Conservation (phyloP, 148 eudicot genomes). For the Oxyria digyna region DNA sequence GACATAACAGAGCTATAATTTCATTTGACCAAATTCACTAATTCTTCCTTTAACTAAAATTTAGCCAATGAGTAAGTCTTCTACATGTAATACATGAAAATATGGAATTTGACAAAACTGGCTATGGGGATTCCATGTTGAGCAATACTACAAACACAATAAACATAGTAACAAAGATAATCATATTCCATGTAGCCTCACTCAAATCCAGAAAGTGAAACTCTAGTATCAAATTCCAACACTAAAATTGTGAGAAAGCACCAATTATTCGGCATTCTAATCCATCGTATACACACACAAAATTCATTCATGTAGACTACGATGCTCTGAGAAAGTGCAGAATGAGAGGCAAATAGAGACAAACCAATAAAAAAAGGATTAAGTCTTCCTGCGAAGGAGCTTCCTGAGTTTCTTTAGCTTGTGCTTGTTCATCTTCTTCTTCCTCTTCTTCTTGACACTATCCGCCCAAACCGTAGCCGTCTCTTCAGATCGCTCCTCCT, state of each 20-base stretch:
- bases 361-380: neutral
- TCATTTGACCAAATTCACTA: neutral
- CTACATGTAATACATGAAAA: neutral
- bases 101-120: neutral
- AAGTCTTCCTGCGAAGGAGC: slow-evolving; percentile 39
- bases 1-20: neutral
- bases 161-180: neutral
- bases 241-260: neutral
- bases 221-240: neutral
- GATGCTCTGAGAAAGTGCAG: slow-evolving; percentile 3
- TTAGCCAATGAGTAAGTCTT: neutral
- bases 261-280: neutral
- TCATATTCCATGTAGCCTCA: neutral
- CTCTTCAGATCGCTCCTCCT: slow-evolving; percentile 13
- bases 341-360: neutral
- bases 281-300: neutral
- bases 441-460: slow-evolving; percentile 59
- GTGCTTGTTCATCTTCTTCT: slow-evolving; percentile 57
- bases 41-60: neutral
- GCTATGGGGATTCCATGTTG: neutral
- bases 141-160: neutral
- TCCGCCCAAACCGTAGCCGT: slow-evolving; percentile 39
- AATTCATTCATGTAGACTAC: neutral
- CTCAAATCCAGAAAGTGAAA: neutral
- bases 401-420: slow-evolving; percentile 41